These are phyloP conservation scores for Candida orba DNA, from an alignment of 805 yeast species.

Conservation along the genomic window DNA sequence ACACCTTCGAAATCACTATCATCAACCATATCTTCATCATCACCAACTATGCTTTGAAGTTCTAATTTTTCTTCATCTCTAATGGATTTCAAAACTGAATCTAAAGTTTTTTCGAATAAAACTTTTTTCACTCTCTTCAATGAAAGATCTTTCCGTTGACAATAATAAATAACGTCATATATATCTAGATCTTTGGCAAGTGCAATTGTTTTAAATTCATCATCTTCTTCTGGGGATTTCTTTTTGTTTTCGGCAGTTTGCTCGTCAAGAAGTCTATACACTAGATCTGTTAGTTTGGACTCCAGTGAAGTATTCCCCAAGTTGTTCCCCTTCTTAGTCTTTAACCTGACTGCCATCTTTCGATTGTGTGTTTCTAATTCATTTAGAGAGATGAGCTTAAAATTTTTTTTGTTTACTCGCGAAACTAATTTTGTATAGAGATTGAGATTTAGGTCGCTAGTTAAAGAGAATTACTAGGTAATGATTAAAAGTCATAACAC, in stretches of 20 bases:
- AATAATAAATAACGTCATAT: slow-evolving; percentile 47
- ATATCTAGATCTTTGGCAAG: slow-evolving; percentile 53
- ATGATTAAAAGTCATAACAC: too few relatives aligned
- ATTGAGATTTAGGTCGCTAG: too few relatives aligned
- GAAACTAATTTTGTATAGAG: too few relatives aligned
- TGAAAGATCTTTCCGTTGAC: slow-evolving; percentile 58
- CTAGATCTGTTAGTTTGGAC: slow-evolving; percentile 46
- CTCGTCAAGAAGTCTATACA: slow-evolving; percentile 53
- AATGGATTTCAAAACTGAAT: slow-evolving; percentile 46
- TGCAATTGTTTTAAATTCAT: slow-evolving; percentile 37
- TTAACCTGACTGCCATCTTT: slow-evolving; percentile 27
- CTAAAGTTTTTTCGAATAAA: slow-evolving; percentile 56
- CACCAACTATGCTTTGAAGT: slow-evolving; percentile 18
- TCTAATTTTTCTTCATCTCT: slow-evolving; percentile 59
- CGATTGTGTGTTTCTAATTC: background rate
- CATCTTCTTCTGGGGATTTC: slow-evolving; percentile 26
- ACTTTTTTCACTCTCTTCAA: slow-evolving; percentile 64
- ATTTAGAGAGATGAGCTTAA: slow-evolving; percentile 1
- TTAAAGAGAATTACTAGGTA: too few relatives aligned
- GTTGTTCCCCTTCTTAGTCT: slow-evolving; percentile 17
- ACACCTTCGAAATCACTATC: slow-evolving; percentile 32
- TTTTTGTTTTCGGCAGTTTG: slow-evolving; percentile 38
- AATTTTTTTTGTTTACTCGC: background rate
- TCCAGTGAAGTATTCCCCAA: slow-evolving; percentile 36
- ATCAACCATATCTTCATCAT: slow-evolving; percentile 21